Conservation (phyloP, 2,329 filamentous ascomycete genomes). For the Coniochaeta sp. region DNA sequence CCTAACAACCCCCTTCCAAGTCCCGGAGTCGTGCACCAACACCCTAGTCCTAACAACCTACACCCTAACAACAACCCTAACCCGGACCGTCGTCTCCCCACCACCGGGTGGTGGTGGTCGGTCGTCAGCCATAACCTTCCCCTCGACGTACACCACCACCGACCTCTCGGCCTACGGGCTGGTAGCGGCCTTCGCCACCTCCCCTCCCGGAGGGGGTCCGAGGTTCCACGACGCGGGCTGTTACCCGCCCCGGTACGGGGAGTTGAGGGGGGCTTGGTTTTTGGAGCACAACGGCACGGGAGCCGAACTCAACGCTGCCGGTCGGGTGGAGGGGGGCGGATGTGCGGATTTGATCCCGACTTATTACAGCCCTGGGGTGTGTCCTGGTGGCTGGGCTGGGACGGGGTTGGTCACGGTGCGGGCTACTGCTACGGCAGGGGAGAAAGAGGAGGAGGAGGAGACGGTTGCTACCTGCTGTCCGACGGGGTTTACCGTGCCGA, state of each 20-base stretch:
- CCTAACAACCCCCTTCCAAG: background rate
- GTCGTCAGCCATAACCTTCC: background rate
- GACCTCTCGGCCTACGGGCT: slow-evolving; percentile 1
- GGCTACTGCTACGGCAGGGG: background rate
- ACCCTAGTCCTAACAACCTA: background rate
- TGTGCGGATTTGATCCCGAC: too few relatives aligned
- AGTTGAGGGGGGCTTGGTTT: background rate
- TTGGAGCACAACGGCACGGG: background rate
- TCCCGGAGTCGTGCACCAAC: background rate
- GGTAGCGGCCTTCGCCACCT: background rate
- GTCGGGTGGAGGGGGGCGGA: background rate
- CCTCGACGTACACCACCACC: background rate
- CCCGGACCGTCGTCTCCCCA: background rate
- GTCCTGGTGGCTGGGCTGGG: background rate
- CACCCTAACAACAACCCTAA: background rate
- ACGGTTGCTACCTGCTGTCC: slow-evolving; percentile 1
- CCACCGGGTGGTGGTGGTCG: background rate
- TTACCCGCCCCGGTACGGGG: background rate
- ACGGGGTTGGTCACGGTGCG: background rate
- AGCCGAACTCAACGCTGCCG: background rate
- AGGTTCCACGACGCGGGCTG: background rate
- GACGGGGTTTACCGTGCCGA: background rate
- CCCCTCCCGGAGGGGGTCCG: background rate
- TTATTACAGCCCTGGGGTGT: background rate
- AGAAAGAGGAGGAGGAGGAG: background rate